Conservation (phyloP, 2,329 filamentous ascomycete species). For the Alternaria metachromatica region DNA sequence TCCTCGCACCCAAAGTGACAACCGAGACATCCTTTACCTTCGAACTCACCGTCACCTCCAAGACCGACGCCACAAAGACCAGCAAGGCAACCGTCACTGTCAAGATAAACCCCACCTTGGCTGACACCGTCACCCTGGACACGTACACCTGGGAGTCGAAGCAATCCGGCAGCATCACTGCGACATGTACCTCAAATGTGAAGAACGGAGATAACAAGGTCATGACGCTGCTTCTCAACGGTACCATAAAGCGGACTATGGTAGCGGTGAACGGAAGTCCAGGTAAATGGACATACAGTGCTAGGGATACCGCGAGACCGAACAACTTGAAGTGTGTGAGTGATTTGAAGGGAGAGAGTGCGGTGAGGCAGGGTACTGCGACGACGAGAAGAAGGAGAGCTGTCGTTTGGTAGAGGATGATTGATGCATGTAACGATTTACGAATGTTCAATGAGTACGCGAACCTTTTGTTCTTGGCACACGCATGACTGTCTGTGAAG, state of each 20-base stretch:
- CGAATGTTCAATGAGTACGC: not conserved
- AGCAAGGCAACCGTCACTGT: slow-evolving; percentile 39
- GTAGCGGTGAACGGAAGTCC: slow-evolving; percentile 20
- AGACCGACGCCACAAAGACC: slow-evolving; percentile 27
- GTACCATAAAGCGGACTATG: slow-evolving; percentile 28
- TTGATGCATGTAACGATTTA: not conserved
- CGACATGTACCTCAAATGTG: slow-evolving; percentile 46
- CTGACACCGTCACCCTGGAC: slow-evolving; percentile 42
- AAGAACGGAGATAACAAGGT: slow-evolving; percentile 39
- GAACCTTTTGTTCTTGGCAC: rapidly evolving
- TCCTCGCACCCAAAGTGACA: slow-evolving; percentile 32
- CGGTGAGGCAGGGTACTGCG: slow-evolving; percentile 25
- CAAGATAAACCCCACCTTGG: slow-evolving; percentile 28
- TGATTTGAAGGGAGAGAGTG: slow-evolving; percentile 32
- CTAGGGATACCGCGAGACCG: slow-evolving; percentile 35
- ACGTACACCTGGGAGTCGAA: slow-evolving; percentile 41
- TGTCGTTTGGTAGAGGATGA: not conserved
- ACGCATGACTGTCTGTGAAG: not conserved
- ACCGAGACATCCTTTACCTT: slow-evolving; percentile 35
- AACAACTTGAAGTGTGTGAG: slow-evolving; percentile 37
- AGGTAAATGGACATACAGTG: slow-evolving; percentile 39
- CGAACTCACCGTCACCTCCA: slow-evolving; percentile 35
- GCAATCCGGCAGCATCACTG: slow-evolving; percentile 40
- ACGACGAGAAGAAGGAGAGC: slow-evolving; percentile 25
- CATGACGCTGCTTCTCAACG: slow-evolving; percentile 40